Base-by-base conservation (phyloP, 805 yeast genomes). In the Metschnikowia lunata region DNA sequence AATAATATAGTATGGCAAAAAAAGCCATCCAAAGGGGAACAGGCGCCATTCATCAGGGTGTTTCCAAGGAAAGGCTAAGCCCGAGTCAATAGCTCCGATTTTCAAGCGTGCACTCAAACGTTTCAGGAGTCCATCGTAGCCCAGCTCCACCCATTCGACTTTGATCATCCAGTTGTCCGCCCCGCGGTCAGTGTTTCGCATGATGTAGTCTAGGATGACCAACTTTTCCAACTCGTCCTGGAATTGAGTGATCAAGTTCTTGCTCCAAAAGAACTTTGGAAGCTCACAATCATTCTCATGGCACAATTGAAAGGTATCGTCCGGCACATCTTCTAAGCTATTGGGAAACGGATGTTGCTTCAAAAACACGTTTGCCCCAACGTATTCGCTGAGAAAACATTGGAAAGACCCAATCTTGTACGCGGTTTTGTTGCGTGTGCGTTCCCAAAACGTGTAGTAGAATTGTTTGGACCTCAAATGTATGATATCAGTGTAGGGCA, bases 31-130 rank as follows among this genome's bases (percentile, higher is more conserved):
- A 62, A 75, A 84, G 0, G 90, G 90, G 53, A 81, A 84, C 0
- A 87, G 80, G 43, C 90, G 64, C 88, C 89, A 83, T 56, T 83
- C 88, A 60, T 84, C 86, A 0, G 90, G 90, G 51, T 83, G 88
- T 55, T 84, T 83, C 88, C 88, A 84, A 6, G 91, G 90, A 53
- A 81, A 83, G 0, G 89, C 73, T 28, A 84, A 66, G 0, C 89
- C 89, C 12, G 86, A 82, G 55, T 84, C 90, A 36, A 84, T 84
- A 0, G 90, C 91, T 2, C 87, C 88, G 28, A 84, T 69, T 40
- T 67, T 71, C 11, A 84, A 47, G 4, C 46, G 30, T 3, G 51
- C 51, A 8, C 31, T 31, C 37, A 35, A 14, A n/a, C 28, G 31
- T 27, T 36, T 39, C 47, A 39, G 47, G n/a, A 39, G 36, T 8